Evolutionary conservation across 2,329 filamentous ascomycete genomes (phyloP), one percentile per base, ranked within the genome.

Genomic region (Fusarium tupiense): DNA sequence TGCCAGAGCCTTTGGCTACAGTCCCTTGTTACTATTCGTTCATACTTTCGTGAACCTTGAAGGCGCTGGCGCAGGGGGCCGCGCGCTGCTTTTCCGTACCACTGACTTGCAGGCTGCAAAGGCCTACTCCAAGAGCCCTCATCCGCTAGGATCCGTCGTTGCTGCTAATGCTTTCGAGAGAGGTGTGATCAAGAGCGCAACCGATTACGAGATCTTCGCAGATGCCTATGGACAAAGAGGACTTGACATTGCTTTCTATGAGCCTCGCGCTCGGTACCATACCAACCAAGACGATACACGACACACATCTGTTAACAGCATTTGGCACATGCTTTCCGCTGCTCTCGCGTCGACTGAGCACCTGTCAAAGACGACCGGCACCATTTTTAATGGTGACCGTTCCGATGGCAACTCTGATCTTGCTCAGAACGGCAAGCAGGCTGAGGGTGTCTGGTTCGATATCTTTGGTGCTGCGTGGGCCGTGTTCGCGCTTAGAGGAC

Each of bases 291-390:
- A 99, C 80, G 94, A 97, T 80, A 87, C 91, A 6, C 90, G 90
- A 44, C 94, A 98, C 82, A 93, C 95, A 0, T 93, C 91, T n/a
- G 82, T 83, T 67, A 84, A 85, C 53, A 91, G 89, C 71, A 83
- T 98, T 26, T 98, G 95, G 95, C 95, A 98, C 81, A 98, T 99
- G 96, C 87, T 99, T 43, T 97, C 94, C 43, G 92, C 92, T 20
- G 91, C 95, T 11, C 84, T 98, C 31, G 89, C 91, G 12, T 96
- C 95, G 0, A 90, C 94, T 29, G 87, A 92, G 77, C 87, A 87
- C 4, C 86, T 98, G 49, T 92, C 94, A 1, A 89, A 90, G 20
- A 90, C 94, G 75, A 90, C 88, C 2, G 91, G 90, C 65, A 85
- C 88, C 52, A 87, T 86, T 6, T 98, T 97, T 77, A 88, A 89